Conservation (phyloP, 1,284 basidiomycete genomes). For the Microbotryum violaceum region DNA sequence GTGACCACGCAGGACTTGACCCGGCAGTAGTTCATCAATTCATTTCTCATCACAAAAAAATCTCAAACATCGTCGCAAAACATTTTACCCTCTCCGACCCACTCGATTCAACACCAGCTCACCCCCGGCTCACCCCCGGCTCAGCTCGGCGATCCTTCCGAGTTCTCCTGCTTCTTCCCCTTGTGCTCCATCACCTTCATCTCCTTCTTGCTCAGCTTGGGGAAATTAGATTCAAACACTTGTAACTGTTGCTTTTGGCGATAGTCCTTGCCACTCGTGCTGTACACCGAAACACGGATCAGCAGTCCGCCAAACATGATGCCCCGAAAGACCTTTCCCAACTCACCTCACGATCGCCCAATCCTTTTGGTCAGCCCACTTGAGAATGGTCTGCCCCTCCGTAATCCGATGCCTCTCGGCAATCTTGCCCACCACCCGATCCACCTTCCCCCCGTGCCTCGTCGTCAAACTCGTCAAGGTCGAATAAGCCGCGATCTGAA, state of each 20-base stretch:
- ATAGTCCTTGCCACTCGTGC: conserved; percentile 16
- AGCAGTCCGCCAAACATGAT: not conserved
- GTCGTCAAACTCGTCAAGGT: conserved; percentile 16
- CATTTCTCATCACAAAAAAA: too few relatives aligned
- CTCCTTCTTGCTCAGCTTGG: conserved; percentile 6
- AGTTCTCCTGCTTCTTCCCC: too few relatives aligned
- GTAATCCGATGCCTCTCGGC: conserved; percentile 5
- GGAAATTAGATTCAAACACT: conserved; percentile 15
- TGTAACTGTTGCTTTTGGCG: conserved; percentile 18
- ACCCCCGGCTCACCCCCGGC: too few relatives aligned
- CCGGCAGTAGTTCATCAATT: too few relatives aligned
- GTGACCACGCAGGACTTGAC: too few relatives aligned
- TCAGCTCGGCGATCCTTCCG: too few relatives aligned
- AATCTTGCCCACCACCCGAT: conserved; percentile 7
- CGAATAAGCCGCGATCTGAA: conserved; percentile 25
- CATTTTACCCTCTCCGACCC: too few relatives aligned
- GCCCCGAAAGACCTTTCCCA: not conserved
- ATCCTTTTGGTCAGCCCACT: conserved; percentile 22
- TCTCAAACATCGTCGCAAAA: too few relatives aligned
- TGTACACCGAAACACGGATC: not conserved
- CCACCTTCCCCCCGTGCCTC: conserved; percentile 15
- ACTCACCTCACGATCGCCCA: conserved; percentile 20
- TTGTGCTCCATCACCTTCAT: conserved; percentile 7
- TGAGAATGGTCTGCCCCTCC: conserved; percentile 14
- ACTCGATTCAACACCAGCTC: too few relatives aligned